Conservation (phyloP, 1,139 yeast genomes). For the Tardiomyces digboiensis region DNA sequence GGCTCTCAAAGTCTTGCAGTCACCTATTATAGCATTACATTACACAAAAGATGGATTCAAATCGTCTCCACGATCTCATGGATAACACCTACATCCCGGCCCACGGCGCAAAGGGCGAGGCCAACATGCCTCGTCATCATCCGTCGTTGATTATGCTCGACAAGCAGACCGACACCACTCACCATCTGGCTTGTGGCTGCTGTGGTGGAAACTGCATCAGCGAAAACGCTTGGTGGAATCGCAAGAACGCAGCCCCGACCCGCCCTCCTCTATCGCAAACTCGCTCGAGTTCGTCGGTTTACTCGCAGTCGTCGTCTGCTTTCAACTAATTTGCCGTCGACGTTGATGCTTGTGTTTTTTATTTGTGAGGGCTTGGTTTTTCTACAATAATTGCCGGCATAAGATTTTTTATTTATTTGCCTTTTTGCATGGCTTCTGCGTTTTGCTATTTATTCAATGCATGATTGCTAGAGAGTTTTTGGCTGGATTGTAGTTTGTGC, state of each 20-base stretch:
- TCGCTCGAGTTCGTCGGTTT: background rate
- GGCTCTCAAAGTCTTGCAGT: background rate
- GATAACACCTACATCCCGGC: constrained; percentile 38
- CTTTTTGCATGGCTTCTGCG: no score
- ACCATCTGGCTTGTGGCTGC: constrained; percentile 39
- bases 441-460: no score
- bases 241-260: constrained; percentile 3
- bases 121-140: constrained; percentile 33
- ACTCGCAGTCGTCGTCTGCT: background rate
- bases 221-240: constrained; percentile 38
- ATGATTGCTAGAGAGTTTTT: no score
- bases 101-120: constrained; percentile 9
- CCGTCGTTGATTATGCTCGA: constrained; percentile 42
- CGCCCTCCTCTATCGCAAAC: background rate
- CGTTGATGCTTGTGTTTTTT: no score
- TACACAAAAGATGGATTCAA: constrained; percentile 32
- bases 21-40: background rate
- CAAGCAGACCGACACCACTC: constrained; percentile 35
- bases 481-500: no score
- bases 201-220: constrained; percentile 34
- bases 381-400: no score
- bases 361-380: no score
- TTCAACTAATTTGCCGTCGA: no score
- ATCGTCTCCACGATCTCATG: constrained; percentile 29
- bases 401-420: no score